Evolutionary conservation across 768 basidiomycete species (phyloP), one percentile per base, ranked within the genome.

Genomic region (Clathrus columnatus): DNA sequence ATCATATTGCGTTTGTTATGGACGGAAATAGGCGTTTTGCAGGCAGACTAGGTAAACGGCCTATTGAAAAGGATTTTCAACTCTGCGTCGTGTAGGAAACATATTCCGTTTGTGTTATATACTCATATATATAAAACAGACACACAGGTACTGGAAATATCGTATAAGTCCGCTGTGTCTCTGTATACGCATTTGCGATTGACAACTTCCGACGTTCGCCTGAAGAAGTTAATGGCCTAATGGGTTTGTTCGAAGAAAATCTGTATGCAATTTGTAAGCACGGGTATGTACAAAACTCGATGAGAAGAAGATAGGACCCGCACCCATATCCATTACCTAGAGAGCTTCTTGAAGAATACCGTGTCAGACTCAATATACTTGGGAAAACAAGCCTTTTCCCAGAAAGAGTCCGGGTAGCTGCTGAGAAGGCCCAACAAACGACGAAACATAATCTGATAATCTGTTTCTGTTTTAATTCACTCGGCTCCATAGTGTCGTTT

Each of bases 181-280:
- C 91, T 1, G 89, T 86, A n/a, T 99, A 95, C 63, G 91, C 92
- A n/a, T 99, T 99, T 69, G 81, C 93, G 1, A 92, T 98, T 58
- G 95, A 98, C 63, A 99, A 98, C 71, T 98, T 98, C 72, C 89
- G 89, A 59, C 80, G 96, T 20, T 78, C 86, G 0, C 73, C 79
- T 52, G 84, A 85, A 4, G 96, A 99, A 67, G 91, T 99, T 1
- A 81, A 86, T 23, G 82, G 82, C 1, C 75, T 98, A 61, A 92
- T 99, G 91, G 68, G 72, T n/a, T 68, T 99, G 48, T 87, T 88
- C 0, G 83, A 90, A 65, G 75, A 76, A 16, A 84, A 85, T 59
- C 75, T 98, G 26, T 65, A 83, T 30, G 90, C 95, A 67, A 73
- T 98, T 17, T 86, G 84, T 50, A 63, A 76, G 57, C 79, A 89